These are phyloP conservation scores for Pyrenochaeta sp. DNA, from an alignment of 2,329 filamentous ascomycete species.

Conservation along the genomic window DNA sequence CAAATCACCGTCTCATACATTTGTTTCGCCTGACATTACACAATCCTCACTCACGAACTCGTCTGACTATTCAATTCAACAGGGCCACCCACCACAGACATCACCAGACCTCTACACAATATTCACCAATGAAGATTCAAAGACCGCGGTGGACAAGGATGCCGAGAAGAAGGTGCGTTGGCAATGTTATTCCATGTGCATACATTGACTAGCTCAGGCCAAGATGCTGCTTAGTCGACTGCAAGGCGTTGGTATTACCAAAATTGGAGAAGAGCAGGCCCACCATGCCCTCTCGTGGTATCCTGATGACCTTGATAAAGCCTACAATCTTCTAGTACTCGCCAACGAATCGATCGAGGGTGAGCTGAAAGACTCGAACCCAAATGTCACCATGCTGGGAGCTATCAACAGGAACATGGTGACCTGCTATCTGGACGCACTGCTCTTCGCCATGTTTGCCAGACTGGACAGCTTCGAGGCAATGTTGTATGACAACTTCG, in stretches of 20 bases:
- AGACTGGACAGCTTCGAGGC: constrained; percentile 90
- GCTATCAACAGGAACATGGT: constrained; percentile 86
- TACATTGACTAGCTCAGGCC: constrained; percentile 50
- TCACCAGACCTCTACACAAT: constrained; percentile 66
- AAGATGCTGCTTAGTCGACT: constrained; percentile 63
- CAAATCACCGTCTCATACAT: constrained; percentile 21
- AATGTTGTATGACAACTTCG: constrained; percentile 82
- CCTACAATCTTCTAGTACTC: constrained; percentile 78
- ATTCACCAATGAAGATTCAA: constrained; percentile 67
- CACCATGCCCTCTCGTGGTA: constrained; percentile 70
- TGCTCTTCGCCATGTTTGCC: constrained; percentile 96
- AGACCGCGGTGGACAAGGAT: constrained; percentile 64
- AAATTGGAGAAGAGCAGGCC: constrained; percentile 69
- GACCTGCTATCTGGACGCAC: constrained; percentile 92
- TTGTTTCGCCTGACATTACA: constrained; percentile 14
- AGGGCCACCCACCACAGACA: constrained; percentile 34
- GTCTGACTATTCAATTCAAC: constrained; percentile 38
- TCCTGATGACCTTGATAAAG: constrained; percentile 74
- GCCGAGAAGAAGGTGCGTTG: constrained; percentile 59
- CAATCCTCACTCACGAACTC: constrained; percentile 18
- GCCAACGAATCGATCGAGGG: constrained; percentile 84
- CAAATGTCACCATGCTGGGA: constrained; percentile 76
- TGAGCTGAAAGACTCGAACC: constrained; percentile 77
- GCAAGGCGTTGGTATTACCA: constrained; percentile 61
- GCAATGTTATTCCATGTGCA: not conserved